These are phyloP conservation scores for Dissophora ornata DNA, from an alignment of 192 early-diverging fungal species.

Conservation along the genomic window DNA sequence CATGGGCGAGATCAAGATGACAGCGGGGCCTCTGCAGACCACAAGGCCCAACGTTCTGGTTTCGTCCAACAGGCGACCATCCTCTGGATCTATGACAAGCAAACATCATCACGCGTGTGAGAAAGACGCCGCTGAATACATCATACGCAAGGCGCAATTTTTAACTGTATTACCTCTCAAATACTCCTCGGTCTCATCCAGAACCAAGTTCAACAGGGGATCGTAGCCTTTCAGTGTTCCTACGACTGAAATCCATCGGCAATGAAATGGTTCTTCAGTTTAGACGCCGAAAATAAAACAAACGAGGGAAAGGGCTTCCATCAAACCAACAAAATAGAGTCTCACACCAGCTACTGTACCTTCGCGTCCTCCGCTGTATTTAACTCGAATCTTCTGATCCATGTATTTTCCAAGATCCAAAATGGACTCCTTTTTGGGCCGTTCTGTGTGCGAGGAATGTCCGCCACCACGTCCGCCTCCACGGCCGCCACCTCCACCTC, in stretches of 20 bases:
- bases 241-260: conserved; percentile 68
- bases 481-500: conserved; percentile 64
- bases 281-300: background rate
- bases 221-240: conserved; percentile 94
- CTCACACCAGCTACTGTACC: conserved; percentile 75
- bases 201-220: conserved; percentile 91
- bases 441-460: conserved; percentile 61
- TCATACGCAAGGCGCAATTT: no score
- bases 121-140: background rate
- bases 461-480: conserved; percentile 63
- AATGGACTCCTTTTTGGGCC: conserved; percentile 89
- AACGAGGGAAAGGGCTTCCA: background rate
- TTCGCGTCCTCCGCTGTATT: conserved; percentile 94
- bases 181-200: conserved; percentile 92
- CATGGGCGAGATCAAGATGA: conserved; percentile 91
- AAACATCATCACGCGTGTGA: background rate
- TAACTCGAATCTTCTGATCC: conserved; percentile 91
- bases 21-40: conserved; percentile 88
- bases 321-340: background rate
- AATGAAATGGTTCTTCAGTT: no score
- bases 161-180: conserved; percentile 66
- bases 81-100: conserved; percentile 51
- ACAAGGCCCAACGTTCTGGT: conserved; percentile 85
- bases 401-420: conserved; percentile 94
- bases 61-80: conserved; percentile 58